These are phyloP conservation scores for Ophiostoma populinum DNA, from an alignment of 2,329 filamentous ascomycete species.

Conservation along the genomic window DNA sequence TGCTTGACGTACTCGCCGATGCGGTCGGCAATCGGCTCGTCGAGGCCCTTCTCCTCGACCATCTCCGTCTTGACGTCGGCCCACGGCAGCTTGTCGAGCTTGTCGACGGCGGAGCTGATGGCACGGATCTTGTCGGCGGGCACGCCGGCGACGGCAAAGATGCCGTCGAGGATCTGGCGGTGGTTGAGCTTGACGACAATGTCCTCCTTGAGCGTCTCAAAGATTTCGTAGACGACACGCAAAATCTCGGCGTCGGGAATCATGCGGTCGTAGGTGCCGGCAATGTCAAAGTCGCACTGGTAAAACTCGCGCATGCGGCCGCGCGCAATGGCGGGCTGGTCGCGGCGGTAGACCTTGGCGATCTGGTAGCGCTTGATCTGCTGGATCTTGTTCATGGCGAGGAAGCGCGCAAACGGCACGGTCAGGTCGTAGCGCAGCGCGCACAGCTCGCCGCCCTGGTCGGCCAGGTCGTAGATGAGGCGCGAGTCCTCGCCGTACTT, in stretches of 20 bases:
- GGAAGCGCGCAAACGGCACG: constrained; percentile 58
- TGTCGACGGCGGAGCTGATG: constrained; percentile 88
- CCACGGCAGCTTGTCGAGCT: constrained; percentile 85
- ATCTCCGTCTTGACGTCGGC: constrained; percentile 80
- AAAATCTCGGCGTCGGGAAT: constrained; percentile 82
- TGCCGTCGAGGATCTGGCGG: constrained; percentile 80
- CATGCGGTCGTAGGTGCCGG: constrained; percentile 76
- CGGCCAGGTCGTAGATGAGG: constrained; percentile 53
- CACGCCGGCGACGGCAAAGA: constrained; percentile 84
- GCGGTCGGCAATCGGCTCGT: constrained; percentile 59
- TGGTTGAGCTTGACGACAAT: constrained; percentile 93
- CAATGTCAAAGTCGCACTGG: constrained; percentile 95
- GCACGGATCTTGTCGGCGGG: constrained; percentile 71
- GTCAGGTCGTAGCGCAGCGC: constrained; percentile 61
- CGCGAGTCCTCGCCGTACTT: constrained; percentile 55
- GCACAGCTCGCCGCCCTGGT: constrained; percentile 70
- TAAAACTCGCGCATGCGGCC: constrained; percentile 93
- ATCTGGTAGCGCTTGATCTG: constrained; percentile 91
- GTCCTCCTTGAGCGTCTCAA: constrained; percentile 49
- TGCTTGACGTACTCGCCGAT: constrained; percentile 63
- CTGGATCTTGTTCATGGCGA: constrained; percentile 78
- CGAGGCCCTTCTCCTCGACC: constrained; percentile 78
- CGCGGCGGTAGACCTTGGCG: constrained; percentile 60
- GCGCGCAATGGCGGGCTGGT: constrained; percentile 53
- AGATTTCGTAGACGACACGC: constrained; percentile 69